Percentiles rank a stretch among this genome's conserved stretches.
These are phyloP conservation scores for Cyberlindnera xishuangbannaensis DNA, from an alignment of 805 yeast species.

Conservation along the genomic window DNA sequence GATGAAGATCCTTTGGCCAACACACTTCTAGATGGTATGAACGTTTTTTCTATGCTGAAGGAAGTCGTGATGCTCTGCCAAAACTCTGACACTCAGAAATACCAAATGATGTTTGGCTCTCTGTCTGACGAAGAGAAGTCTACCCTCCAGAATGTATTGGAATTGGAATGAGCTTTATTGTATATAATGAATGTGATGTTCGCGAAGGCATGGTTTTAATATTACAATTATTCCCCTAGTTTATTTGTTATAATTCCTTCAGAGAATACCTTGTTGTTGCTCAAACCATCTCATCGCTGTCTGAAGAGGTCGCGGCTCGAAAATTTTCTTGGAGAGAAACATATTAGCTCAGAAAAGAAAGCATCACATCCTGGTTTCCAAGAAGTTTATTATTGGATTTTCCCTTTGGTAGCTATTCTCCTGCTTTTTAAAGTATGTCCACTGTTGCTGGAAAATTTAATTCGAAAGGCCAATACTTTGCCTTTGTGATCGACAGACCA, in stretches of 20 bases:
- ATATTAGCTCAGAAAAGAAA: too few relatives aligned
- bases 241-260: too few relatives aligned
- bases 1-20: conserved; percentile 78
- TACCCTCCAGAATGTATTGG: conserved; percentile 27
- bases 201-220: too few relatives aligned
- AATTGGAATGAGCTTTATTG: too few relatives aligned
- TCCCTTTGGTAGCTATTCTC: too few relatives aligned
- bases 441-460: conserved; percentile 23
- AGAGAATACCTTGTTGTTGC: too few relatives aligned
- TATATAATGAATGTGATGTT: too few relatives aligned
- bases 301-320: too few relatives aligned
- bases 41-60: conserved; percentile 64
- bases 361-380: too few relatives aligned
- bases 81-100: conserved; percentile 41
- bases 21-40: conserved; percentile 71
- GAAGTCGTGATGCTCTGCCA: conserved; percentile 46
- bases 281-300: conserved; percentile 16
- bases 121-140: conserved; percentile 32
- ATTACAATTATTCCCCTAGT: too few relatives aligned
- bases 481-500: conserved; percentile 36
- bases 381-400: too few relatives aligned
- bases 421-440: too few relatives aligned
- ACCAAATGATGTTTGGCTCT: conserved; percentile 41
- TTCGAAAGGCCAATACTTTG: conserved; percentile 28
- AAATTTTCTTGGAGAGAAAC: conserved; percentile 9